Evolutionary conservation across 83 land plant genomes (phyloP).

Genomic region (Picea abies): DNA sequence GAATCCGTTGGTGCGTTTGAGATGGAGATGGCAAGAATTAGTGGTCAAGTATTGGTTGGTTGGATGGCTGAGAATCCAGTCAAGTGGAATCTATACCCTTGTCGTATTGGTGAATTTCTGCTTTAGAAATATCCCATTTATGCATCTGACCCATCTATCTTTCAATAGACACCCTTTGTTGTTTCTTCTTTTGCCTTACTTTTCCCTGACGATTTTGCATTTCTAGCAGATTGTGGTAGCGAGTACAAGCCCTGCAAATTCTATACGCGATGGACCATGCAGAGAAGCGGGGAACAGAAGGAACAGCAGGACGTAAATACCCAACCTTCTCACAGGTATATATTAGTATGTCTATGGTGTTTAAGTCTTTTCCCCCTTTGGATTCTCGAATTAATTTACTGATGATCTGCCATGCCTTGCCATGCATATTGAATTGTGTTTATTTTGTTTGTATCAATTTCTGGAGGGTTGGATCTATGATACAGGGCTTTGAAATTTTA

Average conservation of each 20-base stretch:
- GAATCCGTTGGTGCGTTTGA: neutral
- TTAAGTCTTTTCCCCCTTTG: too few species aligned
- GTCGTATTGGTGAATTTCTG: neutral
- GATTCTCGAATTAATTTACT: neutral
- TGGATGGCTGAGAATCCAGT: neutral
- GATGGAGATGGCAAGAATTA: neutral
- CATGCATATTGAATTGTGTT: neutral
- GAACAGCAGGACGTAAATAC: neutral
- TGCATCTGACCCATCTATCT: neutral
- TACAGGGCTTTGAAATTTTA: neutral
- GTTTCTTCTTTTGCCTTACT: neutral
- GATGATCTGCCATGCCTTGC: too few species aligned
- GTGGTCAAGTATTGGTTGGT: neutral
- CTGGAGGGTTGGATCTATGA: neutral
- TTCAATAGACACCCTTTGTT: neutral
- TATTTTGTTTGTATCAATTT: neutral
- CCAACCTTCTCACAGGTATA: neutral
- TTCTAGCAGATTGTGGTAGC: neutral
- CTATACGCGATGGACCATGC: neutral
- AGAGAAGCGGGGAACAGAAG: slow-evolving; percentile 5
- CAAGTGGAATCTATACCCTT: slow-evolving; percentile 6
- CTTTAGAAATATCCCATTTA: neutral
- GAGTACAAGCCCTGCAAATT: neutral
- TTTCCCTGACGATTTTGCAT: too few species aligned
- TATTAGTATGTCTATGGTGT: neutral